These are phyloP conservation scores for Pythium chondricola DNA, from an alignment of 352 stramenopile genomes.

Conservation along the genomic window DNA sequence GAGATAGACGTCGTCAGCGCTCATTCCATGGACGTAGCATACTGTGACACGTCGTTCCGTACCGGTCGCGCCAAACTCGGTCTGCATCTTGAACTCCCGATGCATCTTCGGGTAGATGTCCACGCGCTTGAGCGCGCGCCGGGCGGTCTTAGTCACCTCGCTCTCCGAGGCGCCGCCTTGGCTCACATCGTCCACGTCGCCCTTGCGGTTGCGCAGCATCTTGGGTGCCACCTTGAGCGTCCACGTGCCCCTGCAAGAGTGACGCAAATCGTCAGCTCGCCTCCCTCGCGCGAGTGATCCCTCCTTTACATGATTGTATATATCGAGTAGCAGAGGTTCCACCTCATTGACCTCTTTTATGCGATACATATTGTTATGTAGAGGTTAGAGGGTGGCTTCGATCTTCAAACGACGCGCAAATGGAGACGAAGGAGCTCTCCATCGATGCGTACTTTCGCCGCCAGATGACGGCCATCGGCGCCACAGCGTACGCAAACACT, in stretches of 20 bases:
- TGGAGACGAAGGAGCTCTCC: conserved; percentile 3
- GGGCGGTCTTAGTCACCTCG: conserved; percentile 35
- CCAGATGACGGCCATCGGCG: conserved; percentile 24
- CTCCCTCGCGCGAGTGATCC: not conserved
- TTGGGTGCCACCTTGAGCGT: not conserved
- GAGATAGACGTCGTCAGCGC: not conserved
- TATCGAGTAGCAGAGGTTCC: not conserved
- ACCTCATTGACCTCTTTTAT: too few species aligned
- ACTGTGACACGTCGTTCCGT: not conserved
- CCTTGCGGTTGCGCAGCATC: conserved; percentile 63
- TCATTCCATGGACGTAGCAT: too few species aligned
- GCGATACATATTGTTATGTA: too few species aligned
- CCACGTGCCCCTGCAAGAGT: too few species aligned
- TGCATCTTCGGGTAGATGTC: conserved; percentile 96
- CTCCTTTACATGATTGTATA: not conserved
- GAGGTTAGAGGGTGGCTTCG: too few species aligned
- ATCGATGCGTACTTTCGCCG: conserved; percentile 27
- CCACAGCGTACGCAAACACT: conserved; percentile 13
- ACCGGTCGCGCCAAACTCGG: conserved; percentile 85
- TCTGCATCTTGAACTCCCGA: conserved; percentile 93
- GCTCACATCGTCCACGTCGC: conserved; percentile 48
- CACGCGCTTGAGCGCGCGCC: conserved; percentile 68
- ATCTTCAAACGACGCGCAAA: conserved; percentile 12
- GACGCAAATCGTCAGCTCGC: not conserved
- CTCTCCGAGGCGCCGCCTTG: conserved; percentile 24